A percentile compares a stretch with the other conserved stretches of the same genome.
These are phyloP conservation scores for Entrophospora sp. DNA, from an alignment of 192 early-diverging fungal genomes.

Conservation along the genomic window DNA sequence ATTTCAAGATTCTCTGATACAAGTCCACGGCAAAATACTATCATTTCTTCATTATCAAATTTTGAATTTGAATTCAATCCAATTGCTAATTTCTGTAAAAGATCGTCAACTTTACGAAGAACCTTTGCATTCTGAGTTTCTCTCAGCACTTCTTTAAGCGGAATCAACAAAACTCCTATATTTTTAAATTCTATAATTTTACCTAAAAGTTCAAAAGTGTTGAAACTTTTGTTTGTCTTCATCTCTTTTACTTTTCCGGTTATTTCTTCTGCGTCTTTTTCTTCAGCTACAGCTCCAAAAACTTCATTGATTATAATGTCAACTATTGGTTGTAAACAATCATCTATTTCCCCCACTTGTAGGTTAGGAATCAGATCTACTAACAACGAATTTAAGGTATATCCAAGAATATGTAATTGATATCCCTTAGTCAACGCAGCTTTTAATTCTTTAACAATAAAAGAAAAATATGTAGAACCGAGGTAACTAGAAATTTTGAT, in stretches of 20 bases:
- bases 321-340: constrained; percentile 62
- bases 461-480: constrained; percentile 75
- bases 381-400: constrained; percentile 82
- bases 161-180: constrained; percentile 64
- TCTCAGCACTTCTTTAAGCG: constrained; percentile 79
- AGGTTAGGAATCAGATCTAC: constrained; percentile 49
- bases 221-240: constrained; percentile 72
- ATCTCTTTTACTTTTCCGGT: constrained; percentile 86
- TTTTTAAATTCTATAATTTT: constrained; percentile 58
- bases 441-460: constrained; percentile 80
- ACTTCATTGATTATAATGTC: constrained; percentile 79
- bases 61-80: constrained; percentile 73
- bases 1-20: constrained; percentile 80
- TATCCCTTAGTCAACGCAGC: constrained; percentile 74
- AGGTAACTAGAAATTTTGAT: constrained; percentile 78
- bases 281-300: constrained; percentile 82
- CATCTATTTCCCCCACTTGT: constrained; percentile 67
- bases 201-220: constrained; percentile 80
- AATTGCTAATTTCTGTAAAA: constrained; percentile 61
- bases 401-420: constrained; percentile 92
- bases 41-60: constrained; percentile 54
- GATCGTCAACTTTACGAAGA: constrained; percentile 68
- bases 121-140: constrained; percentile 74
- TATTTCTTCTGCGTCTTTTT: constrained; percentile 86
- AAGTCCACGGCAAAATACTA: constrained; percentile 78